Conservation (phyloP, 305 asterid genomes). For the Coffea humblotiana region DNA sequence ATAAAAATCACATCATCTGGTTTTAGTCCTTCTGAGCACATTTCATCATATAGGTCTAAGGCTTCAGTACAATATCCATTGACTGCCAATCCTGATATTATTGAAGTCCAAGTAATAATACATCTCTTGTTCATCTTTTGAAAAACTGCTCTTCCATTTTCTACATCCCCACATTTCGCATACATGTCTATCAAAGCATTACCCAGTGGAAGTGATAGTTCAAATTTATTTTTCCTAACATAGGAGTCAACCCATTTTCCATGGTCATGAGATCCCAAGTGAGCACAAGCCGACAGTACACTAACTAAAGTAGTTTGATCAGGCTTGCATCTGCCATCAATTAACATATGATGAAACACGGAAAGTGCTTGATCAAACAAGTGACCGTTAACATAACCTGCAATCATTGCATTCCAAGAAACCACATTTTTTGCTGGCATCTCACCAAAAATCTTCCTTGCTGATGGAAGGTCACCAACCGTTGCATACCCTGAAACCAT, state of each 20-base stretch:
- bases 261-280: conserved; percentile 38
- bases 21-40: conserved; percentile 37
- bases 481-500: conserved; percentile 50
- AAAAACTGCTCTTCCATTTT: conserved; percentile 39
- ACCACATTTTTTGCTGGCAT: conserved; percentile 45
- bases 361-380: conserved; percentile 40
- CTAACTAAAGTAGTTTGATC: conserved; percentile 45
- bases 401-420: conserved; percentile 49
- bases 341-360: conserved; percentile 36
- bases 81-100: conserved; percentile 46
- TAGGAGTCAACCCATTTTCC: conserved; percentile 47
- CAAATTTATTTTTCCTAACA: conserved; percentile 35
- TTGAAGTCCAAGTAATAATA: conserved; percentile 53
- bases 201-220: conserved; percentile 39
- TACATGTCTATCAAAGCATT: conserved; percentile 55
- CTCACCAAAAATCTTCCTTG: conserved; percentile 43
- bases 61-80: conserved; percentile 44
- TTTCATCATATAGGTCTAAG: conserved; percentile 32
- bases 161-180: conserved; percentile 56
- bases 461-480: conserved; percentile 32
- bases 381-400: conserved; percentile 33
- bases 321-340: conserved; percentile 38
- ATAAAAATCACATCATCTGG: conserved; percentile 51
- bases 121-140: conserved; percentile 37
- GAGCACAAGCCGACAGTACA: conserved; percentile 50